Base-by-base conservation (phyloP, 352 stramenopile species). In the Pythium phragmitis region DNA sequence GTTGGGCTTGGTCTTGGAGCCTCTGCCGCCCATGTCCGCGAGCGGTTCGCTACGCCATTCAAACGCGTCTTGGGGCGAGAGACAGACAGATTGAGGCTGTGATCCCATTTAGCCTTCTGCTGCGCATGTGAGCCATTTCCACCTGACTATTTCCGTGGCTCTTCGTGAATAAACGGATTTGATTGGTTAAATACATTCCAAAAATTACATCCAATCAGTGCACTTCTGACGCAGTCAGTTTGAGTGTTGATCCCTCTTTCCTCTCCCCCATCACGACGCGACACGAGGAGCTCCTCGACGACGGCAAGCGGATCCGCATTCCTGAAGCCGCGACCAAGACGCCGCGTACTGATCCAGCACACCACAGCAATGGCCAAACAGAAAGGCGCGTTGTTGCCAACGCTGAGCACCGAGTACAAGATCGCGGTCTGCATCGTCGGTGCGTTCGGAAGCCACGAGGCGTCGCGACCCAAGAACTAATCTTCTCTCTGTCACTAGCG, bases 361-460 rank as follows among this genome's bases (percentile, higher is more conserved):
- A 23, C n/a, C 56, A 42, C 16, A 49, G 23, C 42, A 19, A 65
- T 65, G 58, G 41, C 55, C 45, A 67, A 64, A 46, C 11, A 65
- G 12, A 45, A 19, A 11, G 12, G 55, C 23, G 9, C 37, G 17
- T 26, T 19, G 21, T 39, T 64, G 3, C 52, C 52, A 36, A 14
- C 30, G n/a, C 62, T 68, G 33, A 63, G 53, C 46, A 71, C 54
- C 11, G 82, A 91, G 55, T 70, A 77, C 45, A 91, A 89, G 74
- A 71, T 91, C 60, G 77, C 72, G 7, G 14, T 83, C 58, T 88
- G 75, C 58, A 88, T 91, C 46, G 55, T 69, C 39, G 77, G 82
- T 89, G 43, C 61, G 75, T 72, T 46, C 7, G 34, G 26, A 30
- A 5, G 26, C 26, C 26, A 30, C 4, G 26, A 30, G 26, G 4